Percentiles rank a stretch among this genome's conserved stretches.
Evolutionary conservation across 2,329 filamentous ascomycete species (phyloP).

Genomic region (Fusarium sp.): DNA sequence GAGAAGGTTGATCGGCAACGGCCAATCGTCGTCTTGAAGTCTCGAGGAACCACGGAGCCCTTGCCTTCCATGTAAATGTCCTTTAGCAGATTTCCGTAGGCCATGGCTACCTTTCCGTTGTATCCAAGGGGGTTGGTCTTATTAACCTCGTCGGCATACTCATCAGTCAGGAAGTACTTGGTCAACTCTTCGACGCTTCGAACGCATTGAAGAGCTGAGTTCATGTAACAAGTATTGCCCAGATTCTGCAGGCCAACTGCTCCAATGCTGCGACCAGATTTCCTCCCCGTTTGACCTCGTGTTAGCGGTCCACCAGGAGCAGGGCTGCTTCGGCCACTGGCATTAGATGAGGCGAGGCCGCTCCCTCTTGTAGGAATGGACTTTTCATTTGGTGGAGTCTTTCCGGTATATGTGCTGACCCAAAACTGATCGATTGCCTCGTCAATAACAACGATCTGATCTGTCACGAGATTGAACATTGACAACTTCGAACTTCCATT

Average conservation of each 20-base stretch:
- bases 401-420: conserved; percentile 61
- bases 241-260: conserved; percentile 87
- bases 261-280: conserved; percentile 75
- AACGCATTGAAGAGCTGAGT: conserved; percentile 94
- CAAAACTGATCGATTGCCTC: conserved; percentile 72
- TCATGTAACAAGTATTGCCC: conserved; percentile 99
- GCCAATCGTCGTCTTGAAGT: conserved; percentile 85
- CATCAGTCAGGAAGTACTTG: conserved; percentile 83
- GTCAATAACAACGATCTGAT: conserved; percentile 84
- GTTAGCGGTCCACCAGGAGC: conserved; percentile 69
- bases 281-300: conserved; percentile 74
- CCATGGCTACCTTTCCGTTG: conserved; percentile 83
- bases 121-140: conserved; percentile 84
- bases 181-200: conserved; percentile 93
- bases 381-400: conserved; percentile 49
- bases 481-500: conserved; percentile 77
- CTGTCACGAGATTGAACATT: conserved; percentile 72
- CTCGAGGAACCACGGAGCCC: conserved; percentile 77
- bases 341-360: conserved; percentile 43
- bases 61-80: conserved; percentile 78
- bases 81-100: conserved; percentile 79
- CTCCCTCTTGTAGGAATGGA: conserved; percentile 47
- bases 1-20: conserved; percentile 86
- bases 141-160: conserved; percentile 85
- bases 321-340: conserved; percentile 75